Evolutionary conservation across 768 basidiomycete species (phyloP).

Genomic region (Candolleomyces aberdarensis): DNA sequence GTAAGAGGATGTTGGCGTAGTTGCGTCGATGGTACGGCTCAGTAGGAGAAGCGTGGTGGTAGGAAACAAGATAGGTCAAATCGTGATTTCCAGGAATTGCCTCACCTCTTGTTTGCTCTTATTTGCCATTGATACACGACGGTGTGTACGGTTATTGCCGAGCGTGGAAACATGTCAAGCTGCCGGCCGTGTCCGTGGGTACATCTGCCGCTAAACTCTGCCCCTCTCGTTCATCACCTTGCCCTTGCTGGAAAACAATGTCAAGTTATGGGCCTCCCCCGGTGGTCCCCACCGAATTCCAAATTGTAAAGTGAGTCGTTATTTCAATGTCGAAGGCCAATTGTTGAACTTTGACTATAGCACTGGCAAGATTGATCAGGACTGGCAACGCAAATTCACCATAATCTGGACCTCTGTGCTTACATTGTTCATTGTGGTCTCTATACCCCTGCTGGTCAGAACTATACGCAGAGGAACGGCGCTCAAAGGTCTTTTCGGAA

Average conservation of each 20-base stretch:
- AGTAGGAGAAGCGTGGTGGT: no score
- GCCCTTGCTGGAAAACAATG: not conserved
- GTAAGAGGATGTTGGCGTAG: no score
- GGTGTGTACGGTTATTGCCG: no score
- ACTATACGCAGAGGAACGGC: conserved; percentile 34
- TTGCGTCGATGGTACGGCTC: no score
- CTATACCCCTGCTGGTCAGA: conserved; percentile 41
- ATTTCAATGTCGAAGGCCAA: not conserved
- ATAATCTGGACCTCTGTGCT: conserved; percentile 63
- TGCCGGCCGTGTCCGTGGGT: no score
- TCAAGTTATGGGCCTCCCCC: conserved; percentile 52
- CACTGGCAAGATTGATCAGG: conserved; percentile 25
- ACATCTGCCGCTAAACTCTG: no score
- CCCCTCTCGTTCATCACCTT: no score
- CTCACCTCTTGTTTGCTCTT: no score
- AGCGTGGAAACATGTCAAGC: no score
- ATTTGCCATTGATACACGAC: no score
- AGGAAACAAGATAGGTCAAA: no score
- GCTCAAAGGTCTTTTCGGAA: conserved; percentile 45
- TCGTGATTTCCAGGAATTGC: no score
- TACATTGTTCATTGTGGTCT: conserved; percentile 44
- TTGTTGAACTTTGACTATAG: not conserved
- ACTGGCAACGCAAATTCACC: conserved; percentile 73
- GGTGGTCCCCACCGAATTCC: conserved; percentile 52
- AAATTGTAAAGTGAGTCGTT: conserved; percentile 62